Evolutionary conservation across 2,329 filamentous ascomycete species (phyloP).

Genomic region (Dryadomyces quercivorus): DNA sequence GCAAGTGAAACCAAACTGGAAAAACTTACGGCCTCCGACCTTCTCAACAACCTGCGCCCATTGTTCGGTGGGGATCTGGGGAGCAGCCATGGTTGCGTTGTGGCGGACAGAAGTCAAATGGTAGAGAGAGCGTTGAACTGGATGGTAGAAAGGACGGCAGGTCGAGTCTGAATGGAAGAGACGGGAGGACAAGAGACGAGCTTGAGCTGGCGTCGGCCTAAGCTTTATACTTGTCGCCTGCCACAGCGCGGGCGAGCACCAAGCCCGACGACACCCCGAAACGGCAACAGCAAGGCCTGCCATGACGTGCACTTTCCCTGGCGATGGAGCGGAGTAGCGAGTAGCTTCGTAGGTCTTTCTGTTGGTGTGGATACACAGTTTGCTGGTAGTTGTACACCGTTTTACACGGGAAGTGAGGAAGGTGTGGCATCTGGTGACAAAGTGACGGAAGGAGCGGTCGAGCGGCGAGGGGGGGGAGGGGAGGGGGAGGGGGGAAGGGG

Average conservation of each 20-base stretch:
- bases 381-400: not conserved
- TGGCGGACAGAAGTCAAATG: not conserved
- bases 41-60: constrained; percentile 87
- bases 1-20: too few relatives aligned
- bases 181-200: not conserved
- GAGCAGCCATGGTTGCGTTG: constrained; percentile 24
- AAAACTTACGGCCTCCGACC: constrained; percentile 52
- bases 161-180: not conserved
- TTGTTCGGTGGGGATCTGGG: constrained; percentile 64
- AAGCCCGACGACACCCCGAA: not conserved
- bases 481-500: not conserved
- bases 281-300: not conserved
- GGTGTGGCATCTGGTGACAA: not conserved
- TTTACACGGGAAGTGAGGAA: not conserved
- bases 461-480: not conserved
- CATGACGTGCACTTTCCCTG: not conserved
- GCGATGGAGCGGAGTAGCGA: not conserved
- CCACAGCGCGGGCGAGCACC: not conserved
- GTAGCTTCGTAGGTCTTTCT: not conserved
- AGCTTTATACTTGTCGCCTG: constrained; percentile 2
- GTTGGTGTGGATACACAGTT: not conserved
- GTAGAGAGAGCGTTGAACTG: not conserved
- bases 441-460: not conserved
- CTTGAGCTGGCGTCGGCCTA: not conserved
- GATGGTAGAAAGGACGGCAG: not conserved